These are phyloP conservation scores for Apiotrichum sp. DNA, from an alignment of 1,284 basidiomycete species.

Conservation along the genomic window DNA sequence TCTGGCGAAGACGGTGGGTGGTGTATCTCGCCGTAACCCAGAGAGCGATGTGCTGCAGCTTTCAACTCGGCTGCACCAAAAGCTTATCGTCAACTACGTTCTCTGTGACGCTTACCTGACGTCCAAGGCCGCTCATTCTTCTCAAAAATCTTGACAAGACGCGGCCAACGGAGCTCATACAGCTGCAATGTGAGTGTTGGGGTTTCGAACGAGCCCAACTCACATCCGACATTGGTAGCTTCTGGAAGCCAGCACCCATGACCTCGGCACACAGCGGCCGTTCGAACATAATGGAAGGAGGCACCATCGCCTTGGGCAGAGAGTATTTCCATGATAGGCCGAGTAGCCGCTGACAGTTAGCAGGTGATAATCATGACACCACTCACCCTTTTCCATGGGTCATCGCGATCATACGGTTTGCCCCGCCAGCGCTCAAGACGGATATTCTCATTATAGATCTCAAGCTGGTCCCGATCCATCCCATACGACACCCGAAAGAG, in stretches of 20 bases:
- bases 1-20: conserved; percentile 15
- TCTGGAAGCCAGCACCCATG: conserved; percentile 74
- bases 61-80: conserved; percentile 19
- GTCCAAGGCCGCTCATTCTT: conserved; percentile 58
- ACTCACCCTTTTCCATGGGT: conserved; percentile 34
- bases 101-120: conserved; percentile 45
- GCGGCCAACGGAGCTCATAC: conserved; percentile 75
- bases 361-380: not conserved
- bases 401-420: conserved; percentile 33
- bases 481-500: conserved; percentile 72
- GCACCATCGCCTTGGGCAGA: conserved; percentile 50
- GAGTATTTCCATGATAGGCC: conserved; percentile 55
- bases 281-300: conserved; percentile 48
- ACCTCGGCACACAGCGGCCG: conserved; percentile 65
- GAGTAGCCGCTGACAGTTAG: conserved; percentile 21
- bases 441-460: conserved; percentile 63
- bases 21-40: conserved; percentile 21
- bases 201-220: conserved; percentile 12
- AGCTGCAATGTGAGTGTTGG: conserved; percentile 49
- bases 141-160: conserved; percentile 63
- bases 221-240: conserved; percentile 56
- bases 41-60: conserved; percentile 22
- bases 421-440: conserved; percentile 46
- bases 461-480: conserved; percentile 58
- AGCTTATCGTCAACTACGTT: conserved; percentile 10